Percentiles rank a stretch among this genome's conserved stretches.
phyloP scores from a whole-genome alignment of 1,284 basidiomycete species.

The Chalciporus sp. region DNA sequence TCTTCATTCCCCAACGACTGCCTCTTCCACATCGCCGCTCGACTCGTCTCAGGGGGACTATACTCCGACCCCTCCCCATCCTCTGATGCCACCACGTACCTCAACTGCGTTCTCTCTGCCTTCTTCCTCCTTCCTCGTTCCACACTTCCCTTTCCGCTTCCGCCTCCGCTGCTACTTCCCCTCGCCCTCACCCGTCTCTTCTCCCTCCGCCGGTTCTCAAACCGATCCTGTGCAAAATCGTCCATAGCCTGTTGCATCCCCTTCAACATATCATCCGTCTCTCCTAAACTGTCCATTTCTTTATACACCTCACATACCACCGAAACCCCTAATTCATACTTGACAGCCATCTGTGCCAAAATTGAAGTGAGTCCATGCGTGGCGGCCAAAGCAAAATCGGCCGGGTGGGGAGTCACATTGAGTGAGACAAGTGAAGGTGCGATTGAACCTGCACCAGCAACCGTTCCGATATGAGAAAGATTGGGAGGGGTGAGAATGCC shows the following conservation, averaged over 20 bases:
- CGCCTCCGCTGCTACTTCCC: not conserved
- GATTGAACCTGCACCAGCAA: not conserved
- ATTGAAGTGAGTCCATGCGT: slow-evolving; percentile 25
- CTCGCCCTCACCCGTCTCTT: not conserved
- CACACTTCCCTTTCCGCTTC: not conserved
- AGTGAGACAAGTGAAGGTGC: not conserved
- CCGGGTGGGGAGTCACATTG: slow-evolving; percentile 7
- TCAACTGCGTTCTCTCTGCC: not conserved
- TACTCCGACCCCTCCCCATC: slow-evolving; percentile 28
- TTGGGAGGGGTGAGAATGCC: not conserved
- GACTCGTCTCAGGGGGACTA: slow-evolving; percentile 32
- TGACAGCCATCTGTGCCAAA: slow-evolving; percentile 27
- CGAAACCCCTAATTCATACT: slow-evolving; percentile 22
- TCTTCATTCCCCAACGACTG: not conserved
- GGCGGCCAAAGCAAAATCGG: slow-evolving; percentile 18
- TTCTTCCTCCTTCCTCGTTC: not conserved
- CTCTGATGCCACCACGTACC: slow-evolving; percentile 18
- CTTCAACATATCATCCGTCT: slow-evolving; percentile 29
- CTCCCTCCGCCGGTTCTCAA: slow-evolving; percentile 8
- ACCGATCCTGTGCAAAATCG: slow-evolving; percentile 15
- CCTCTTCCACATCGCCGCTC: slow-evolving; percentile 31
- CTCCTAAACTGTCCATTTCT: slow-evolving; percentile 18
- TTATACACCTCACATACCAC: slow-evolving; percentile 31
- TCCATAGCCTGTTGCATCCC: slow-evolving; percentile 33
- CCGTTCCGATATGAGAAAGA: too few species aligned